Evolutionary conservation across 345 rosid genomes (phyloP), one percentile per base, ranked within the genome.

Genomic region (Eucalyptus viminalis): DNA sequence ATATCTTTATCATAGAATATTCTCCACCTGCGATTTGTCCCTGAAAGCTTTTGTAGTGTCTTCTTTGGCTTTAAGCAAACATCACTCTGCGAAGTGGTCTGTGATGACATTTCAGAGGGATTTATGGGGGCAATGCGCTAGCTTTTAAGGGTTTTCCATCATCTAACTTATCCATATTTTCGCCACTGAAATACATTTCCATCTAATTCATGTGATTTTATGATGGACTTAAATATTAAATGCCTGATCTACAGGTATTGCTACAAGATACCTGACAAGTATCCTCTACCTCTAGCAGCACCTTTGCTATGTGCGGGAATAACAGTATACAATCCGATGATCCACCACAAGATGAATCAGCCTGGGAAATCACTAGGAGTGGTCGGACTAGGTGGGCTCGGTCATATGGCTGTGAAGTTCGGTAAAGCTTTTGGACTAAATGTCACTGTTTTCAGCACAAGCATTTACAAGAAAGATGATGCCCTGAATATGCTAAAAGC

Each of bases 351-450:
- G 85, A 93, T 94, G 92, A 93, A 94, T 81, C 93, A 91, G 90
- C 91, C 93, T 0, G 95, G 93, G 11, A 92, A 92, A 86, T 80
- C 89, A 81, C 87, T 93, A 17, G 93, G 95, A 9, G 95, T 92
- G 58, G 88, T 93, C 29, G 94, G 95, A 15, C 91, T 91, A 8
- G 95, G 94, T 51, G 95, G 94, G 24, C 94, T 92, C 24, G 95
- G 94, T 22, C 95, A 91, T 91, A 92, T 94, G 93, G 94, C 93
- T 13, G 93, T 92, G 87, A 89, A 91, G 92, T 92, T 94, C 56
- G 95, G 91, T 25, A 92, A 92, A 89, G 93, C 94, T 37, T 92
- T 94, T 86, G 95, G 94, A 51, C 69, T 94, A 72, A 87, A 90
- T 49, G 93, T 93, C 14, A 92, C 93, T 11, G 93, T 93, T 58